phyloP scores from a whole-genome alignment of 257 asterid genomes.

The Nicotiana noctiflora region DNA sequence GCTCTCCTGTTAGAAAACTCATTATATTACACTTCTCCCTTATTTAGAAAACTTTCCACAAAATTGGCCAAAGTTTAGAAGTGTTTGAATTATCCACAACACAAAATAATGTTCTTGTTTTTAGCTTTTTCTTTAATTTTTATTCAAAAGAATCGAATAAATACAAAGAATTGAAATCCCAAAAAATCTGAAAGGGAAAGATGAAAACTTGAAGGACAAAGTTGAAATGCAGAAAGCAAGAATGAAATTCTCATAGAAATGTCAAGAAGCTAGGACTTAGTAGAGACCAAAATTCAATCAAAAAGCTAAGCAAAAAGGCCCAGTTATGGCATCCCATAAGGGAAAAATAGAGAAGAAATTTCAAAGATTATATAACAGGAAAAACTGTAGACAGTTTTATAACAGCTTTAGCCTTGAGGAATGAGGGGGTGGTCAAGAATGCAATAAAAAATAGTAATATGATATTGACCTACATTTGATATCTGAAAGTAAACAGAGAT shows the following conservation, averaged over 20 bases:
- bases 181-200: neutral
- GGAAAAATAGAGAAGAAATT: neutral
- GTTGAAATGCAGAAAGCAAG: neutral
- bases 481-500: constrained; percentile 40
- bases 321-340: neutral
- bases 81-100: neutral
- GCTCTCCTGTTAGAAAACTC: constrained; percentile 76
- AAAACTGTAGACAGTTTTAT: constrained; percentile 10
- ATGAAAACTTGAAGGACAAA: neutral
- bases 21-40: constrained; percentile 21
- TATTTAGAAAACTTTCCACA: neutral
- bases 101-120: neutral
- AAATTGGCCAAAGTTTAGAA: neutral
- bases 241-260: neutral
- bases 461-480: constrained; percentile 26
- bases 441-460: constrained; percentile 2
- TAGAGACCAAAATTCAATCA: neutral
- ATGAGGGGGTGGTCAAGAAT: neutral
- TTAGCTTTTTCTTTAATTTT: neutral
- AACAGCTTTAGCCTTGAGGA: neutral
- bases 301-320: neutral
- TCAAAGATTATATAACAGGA: constrained; percentile 14
- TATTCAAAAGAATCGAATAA: constrained; percentile 12
- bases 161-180: constrained; percentile 6
- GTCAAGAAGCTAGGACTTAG: neutral